Evolutionary conservation across 225 moss, liverwort and hornwort species (phyloP).

Genomic region (Neckera pumila): DNA sequence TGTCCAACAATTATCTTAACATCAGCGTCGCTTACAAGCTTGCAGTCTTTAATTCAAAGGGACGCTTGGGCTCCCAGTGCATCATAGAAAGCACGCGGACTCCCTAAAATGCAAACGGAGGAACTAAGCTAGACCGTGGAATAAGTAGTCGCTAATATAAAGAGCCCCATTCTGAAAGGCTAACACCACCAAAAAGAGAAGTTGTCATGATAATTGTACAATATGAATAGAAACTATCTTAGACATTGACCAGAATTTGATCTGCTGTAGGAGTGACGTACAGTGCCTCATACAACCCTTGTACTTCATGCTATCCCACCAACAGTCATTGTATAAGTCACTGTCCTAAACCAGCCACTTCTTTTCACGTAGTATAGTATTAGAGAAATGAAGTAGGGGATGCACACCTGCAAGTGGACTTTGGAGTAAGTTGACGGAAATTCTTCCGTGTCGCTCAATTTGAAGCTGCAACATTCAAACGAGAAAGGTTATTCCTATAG

Average conservation of each 20-base stretch:
- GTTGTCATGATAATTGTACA: background rate
- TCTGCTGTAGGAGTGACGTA: background rate
- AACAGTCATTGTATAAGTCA: background rate
- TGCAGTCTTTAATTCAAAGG: background rate
- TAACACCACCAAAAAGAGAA: background rate
- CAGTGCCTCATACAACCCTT: background rate
- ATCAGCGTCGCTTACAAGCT: background rate
- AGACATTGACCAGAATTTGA: background rate
- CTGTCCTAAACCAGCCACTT: background rate
- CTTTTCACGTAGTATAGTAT: background rate
- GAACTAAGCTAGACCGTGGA: background rate
- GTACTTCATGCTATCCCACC: background rate
- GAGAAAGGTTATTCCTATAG: background rate
- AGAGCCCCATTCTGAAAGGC: background rate
- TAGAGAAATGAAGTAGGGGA: background rate
- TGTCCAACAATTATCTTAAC: background rate
- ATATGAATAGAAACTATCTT: background rate
- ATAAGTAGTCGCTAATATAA: background rate
- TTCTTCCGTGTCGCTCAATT: constrained; percentile 36
- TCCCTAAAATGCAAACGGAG: background rate
- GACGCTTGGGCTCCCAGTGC: background rate
- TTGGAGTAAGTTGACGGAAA: constrained; percentile 47
- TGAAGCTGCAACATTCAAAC: constrained; percentile 17
- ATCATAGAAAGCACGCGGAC: background rate
- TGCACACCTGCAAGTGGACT: constrained; percentile 47